These are phyloP conservation scores for Cryptococcus neoformans DNA, from an alignment of 1,284 basidiomycete species.

Conservation along the genomic window DNA sequence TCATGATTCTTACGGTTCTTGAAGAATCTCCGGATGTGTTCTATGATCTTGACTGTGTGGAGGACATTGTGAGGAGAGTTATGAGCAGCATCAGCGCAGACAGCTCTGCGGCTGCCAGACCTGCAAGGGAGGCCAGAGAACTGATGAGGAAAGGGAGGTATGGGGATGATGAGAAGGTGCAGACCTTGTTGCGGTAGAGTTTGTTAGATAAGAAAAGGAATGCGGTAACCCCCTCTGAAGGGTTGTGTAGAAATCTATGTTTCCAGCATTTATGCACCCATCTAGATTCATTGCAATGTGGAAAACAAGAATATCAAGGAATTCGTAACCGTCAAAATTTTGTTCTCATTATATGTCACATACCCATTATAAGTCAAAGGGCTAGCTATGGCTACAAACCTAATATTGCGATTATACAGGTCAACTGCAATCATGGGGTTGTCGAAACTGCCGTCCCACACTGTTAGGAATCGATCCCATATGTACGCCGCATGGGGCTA, in stretches of 20 bases:
- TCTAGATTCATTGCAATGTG: too few species aligned
- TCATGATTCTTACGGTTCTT: constrained; percentile 64
- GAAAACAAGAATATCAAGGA: too few species aligned
- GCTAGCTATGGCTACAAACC: too few species aligned
- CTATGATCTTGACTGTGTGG: constrained; percentile 59
- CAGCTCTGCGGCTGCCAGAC: constrained; percentile 67
- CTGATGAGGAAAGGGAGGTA: constrained; percentile 55
- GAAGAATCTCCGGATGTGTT: constrained; percentile 60
- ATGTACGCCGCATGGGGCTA: neutral
- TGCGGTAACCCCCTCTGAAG: neutral
- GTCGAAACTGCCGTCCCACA: neutral
- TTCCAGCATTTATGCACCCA: too few species aligned
- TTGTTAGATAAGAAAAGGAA: neutral
- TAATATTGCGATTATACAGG: neutral
- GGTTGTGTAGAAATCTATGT: too few species aligned
- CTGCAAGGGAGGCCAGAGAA: constrained; percentile 80
- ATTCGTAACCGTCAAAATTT: too few species aligned
- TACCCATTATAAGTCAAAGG: too few species aligned
- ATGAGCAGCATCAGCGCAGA: constrained; percentile 68
- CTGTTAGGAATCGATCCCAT: neutral
- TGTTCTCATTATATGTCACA: too few species aligned
- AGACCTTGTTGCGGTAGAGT: constrained; percentile 8
- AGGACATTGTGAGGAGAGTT: constrained; percentile 69
- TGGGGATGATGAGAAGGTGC: constrained; percentile 12
- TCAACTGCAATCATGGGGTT: neutral